Base-by-base conservation (phyloP, 805 yeast genomes). In the Tanozyma kutaoensis region DNA sequence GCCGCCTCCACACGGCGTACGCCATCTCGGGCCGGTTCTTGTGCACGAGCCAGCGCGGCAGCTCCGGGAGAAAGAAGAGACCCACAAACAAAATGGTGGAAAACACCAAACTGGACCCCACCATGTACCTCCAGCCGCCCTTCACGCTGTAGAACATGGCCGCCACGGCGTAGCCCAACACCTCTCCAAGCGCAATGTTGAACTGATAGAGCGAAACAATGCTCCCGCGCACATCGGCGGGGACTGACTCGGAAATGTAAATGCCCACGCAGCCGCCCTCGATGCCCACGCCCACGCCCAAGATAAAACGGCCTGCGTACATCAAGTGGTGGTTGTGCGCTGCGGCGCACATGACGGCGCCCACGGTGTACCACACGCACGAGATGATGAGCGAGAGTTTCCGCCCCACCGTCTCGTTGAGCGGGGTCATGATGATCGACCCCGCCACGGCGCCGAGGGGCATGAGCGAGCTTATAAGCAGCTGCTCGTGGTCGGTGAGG, bases 361-460 rank as follows among this genome's bases (percentile, higher is more conserved):
- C 79, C 24, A 71, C 36, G 12, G 78, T 70, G 48, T 72, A 72
- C 53, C 69, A 60, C 22, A 72, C 35, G 57, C 76, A 69, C 3
- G 78, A 66, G 29, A 68, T 48, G 29, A 71, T 56, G 39, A 73
- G 59, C 8, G 77, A 53, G 32, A 55, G 47, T 36, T 70, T 62
- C 45, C 80, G 62, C 12, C 81, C 80, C 24, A 69, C 50, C 30
- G 30, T 45, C 40, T 69, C 72, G 41, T 64, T 70, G 35, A 69
- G 46, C 3, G 78, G 78, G 3, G 77, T 61, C 59, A 74, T 58
- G 31, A 70, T 41, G 22, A 74, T 52, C 30, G 76, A 66, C 25
- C 82, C 81, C 16, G 65, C 63, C 48, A 73, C 64, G 19, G 77
- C 80, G 37, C 80, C 81, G 24, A 74, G 48, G n/a, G 81, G 80